phyloP scores from a whole-genome alignment of 2,329 filamentous ascomycete genomes.

The Rhytidhysteron rufulum region DNA sequence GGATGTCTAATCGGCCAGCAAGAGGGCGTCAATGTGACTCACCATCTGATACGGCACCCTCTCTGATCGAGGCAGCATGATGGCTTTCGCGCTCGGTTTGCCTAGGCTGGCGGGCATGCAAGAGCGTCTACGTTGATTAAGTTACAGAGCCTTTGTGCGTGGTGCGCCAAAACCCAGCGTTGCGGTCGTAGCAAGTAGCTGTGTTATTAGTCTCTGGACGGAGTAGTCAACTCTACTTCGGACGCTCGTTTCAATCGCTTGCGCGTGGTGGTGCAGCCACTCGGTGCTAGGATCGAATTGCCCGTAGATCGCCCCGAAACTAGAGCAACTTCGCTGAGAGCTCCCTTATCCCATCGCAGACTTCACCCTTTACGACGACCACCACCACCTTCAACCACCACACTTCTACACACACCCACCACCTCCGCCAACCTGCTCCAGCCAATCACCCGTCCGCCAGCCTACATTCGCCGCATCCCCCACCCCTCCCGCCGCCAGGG shows the following conservation, averaged over 20 bases:
- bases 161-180: not conserved
- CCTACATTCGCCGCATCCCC: not conserved
- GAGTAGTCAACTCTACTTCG: no score
- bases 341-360: not conserved
- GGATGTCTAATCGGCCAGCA: no score
- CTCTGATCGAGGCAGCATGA: not conserved
- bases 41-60: no score
- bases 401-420: slow-evolving; percentile 1
- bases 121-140: no score
- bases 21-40: slow-evolving; percentile 23
- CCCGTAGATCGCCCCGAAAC: slow-evolving; percentile 1
- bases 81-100: not conserved
- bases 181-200: no score
- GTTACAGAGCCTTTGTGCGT: no score
- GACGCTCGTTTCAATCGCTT: no score
- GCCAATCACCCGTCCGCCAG: slow-evolving; percentile 27
- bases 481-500: slow-evolving; percentile 9
- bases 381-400: not conserved
- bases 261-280: no score
- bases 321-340: not conserved
- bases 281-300: slow-evolving; percentile 3
- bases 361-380: not conserved
- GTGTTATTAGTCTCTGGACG: no score
- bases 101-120: no score
- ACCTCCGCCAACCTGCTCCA: slow-evolving; percentile 8